A percentile compares a stretch with the other conserved stretches of the same genome.
These are phyloP conservation scores for Lasiodiplodia citricola DNA, from an alignment of 2,329 filamentous ascomycete species.

Conservation along the genomic window DNA sequence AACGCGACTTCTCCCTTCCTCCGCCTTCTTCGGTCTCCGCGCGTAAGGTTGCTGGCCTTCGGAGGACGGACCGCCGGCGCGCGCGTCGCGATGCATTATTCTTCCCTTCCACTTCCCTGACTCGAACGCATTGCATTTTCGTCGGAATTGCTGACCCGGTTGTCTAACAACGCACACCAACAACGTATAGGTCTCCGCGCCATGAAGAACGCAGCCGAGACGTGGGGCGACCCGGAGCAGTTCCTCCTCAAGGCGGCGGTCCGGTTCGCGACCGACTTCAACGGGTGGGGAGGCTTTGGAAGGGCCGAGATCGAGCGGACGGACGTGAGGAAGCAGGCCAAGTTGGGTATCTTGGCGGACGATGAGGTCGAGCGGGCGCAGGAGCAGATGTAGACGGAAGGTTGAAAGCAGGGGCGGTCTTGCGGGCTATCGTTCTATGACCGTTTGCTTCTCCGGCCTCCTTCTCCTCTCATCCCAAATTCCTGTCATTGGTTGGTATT, in stretches of 20 bases:
- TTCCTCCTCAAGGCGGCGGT: slow-evolving; percentile 72
- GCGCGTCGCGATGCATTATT: background rate
- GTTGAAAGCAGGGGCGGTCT: background rate
- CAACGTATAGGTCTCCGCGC: slow-evolving; percentile 66
- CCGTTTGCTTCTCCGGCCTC: background rate
- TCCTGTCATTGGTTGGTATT: no score
- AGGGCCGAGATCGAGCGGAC: slow-evolving; percentile 5
- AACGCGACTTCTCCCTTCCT: no score
- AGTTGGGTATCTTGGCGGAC: background rate
- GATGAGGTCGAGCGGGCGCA: background rate
- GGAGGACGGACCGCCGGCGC: no score
- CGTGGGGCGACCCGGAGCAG: slow-evolving; percentile 73
- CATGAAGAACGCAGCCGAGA: slow-evolving; percentile 74
- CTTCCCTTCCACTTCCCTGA: background rate
- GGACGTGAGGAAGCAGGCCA: background rate
- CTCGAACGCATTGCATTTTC: no score
- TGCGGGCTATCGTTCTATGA: no score
- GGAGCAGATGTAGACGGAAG: background rate
- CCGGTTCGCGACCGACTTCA: slow-evolving; percentile 74
- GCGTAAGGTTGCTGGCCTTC: no score
- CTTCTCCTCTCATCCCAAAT: background rate
- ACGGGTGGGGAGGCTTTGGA: slow-evolving; percentile 66
- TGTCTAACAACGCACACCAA: background rate
- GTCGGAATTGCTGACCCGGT: background rate
- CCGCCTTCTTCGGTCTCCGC: no score